Percentiles rank a stretch among this genome's conserved stretches.
phyloP scores from a whole-genome alignment of 2,329 filamentous ascomycete species.

The Hypoxylon sp. region DNA sequence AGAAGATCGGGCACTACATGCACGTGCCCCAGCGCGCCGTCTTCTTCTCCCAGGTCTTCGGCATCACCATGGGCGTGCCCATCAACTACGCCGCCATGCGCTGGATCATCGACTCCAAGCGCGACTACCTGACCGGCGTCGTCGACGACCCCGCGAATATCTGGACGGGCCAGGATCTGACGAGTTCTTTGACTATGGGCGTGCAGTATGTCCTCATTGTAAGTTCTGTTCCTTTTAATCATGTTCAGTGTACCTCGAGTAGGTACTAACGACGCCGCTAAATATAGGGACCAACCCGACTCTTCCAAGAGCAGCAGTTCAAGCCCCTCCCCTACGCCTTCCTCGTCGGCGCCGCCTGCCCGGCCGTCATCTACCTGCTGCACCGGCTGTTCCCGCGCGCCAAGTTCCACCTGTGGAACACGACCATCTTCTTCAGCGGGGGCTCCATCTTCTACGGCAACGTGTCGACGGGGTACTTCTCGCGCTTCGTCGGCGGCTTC shows the following conservation, averaged over 20 bases:
- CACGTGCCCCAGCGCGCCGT: slow-evolving; percentile 69
- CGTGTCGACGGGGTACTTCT: slow-evolving; percentile 69
- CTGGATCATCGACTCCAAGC: slow-evolving; percentile 69
- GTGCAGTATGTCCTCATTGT: slow-evolving; percentile 71
- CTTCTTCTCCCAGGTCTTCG: slow-evolving; percentile 72
- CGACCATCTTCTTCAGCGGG: slow-evolving; percentile 70
- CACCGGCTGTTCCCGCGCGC: slow-evolving; percentile 64
- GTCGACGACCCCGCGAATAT: slow-evolving; percentile 67
- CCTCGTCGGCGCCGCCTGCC: slow-evolving; percentile 60
- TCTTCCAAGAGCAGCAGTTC: slow-evolving; percentile 63
- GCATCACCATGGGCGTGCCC: slow-evolving; percentile 68
- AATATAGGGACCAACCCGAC: slow-evolving; percentile 57
- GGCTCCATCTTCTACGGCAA: slow-evolving; percentile 70
- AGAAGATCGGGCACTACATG: slow-evolving; percentile 74
- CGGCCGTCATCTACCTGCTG: slow-evolving; percentile 61
- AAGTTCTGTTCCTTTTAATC: slow-evolving; percentile 30
- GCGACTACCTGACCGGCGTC: slow-evolving; percentile 64
- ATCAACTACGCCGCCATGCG: slow-evolving; percentile 71
- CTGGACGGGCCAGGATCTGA: slow-evolving; percentile 69
- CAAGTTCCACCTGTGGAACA: slow-evolving; percentile 69
- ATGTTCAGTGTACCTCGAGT: slow-evolving; percentile 15
- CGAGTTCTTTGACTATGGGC: slow-evolving; percentile 64
- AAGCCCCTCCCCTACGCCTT: slow-evolving; percentile 64
- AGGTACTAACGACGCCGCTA: slow-evolving; percentile 28
- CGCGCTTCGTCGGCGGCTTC: slow-evolving; percentile 68